Percentiles rank a stretch among this genome's conserved stretches.
phyloP scores from a whole-genome alignment of 2,329 filamentous ascomycete genomes.

The Fusarium oligoseptatum region DNA sequence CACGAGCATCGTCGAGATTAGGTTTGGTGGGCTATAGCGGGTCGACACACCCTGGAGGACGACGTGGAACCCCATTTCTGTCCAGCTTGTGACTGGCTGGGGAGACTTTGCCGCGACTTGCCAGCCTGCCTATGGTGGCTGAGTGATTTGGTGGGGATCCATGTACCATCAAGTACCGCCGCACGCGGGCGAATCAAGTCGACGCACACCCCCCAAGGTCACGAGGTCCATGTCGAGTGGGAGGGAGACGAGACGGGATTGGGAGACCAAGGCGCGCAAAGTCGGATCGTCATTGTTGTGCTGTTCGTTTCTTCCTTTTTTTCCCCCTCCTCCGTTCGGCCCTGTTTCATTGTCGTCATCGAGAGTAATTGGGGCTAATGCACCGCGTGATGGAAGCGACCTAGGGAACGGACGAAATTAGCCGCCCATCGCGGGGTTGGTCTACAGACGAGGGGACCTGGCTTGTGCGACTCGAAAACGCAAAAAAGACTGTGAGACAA shows the following conservation, averaged over 20 bases:
- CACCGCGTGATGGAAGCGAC: neutral
- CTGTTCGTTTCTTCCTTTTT: neutral
- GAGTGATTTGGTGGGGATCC: neutral
- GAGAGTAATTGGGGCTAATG: conserved; percentile 11
- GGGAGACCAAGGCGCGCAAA: conserved; percentile 18
- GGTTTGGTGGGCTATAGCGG: conserved; percentile 43
- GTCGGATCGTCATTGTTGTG: conserved; percentile 31
- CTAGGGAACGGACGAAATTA: neutral
- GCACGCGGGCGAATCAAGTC: conserved; percentile 33
- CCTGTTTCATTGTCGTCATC: conserved; percentile 17
- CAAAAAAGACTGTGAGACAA: neutral
- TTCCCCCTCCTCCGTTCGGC: neutral
- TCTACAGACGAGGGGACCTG: neutral
- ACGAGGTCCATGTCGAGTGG: conserved; percentile 28
- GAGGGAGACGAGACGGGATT: conserved; percentile 2
- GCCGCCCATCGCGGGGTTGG: conserved; percentile 6
- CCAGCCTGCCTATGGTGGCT: neutral
- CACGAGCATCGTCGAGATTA: conserved; percentile 47
- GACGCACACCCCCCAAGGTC: conserved; percentile 28
- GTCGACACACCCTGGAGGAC: conserved; percentile 15
- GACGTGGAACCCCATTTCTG: neutral
- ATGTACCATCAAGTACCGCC: conserved; percentile 33
- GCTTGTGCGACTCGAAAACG: conserved; percentile 5
- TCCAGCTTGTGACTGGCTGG: conserved; percentile 4
- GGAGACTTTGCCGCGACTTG: conserved; percentile 26